Percentiles rank a stretch among this genome's conserved stretches.
Conservation (phyloP, 2,329 filamentous ascomycete species). For the Chrysoporthe puriensis region DNA sequence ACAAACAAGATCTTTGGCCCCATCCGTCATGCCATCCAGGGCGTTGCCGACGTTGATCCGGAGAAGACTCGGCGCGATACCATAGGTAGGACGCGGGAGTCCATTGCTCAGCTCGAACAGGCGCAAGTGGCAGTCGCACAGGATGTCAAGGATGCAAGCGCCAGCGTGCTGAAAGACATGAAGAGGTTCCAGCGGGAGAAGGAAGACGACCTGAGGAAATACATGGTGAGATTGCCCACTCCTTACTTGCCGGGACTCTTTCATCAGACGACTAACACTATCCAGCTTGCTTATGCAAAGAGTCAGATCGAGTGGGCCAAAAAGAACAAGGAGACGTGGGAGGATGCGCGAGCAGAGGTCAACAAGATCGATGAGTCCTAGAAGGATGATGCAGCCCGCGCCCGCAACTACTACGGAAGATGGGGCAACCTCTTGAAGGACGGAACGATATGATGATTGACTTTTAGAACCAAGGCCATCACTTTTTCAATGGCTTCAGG, state of each 20-base stretch:
- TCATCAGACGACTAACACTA: neutral
- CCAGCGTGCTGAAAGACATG: slow-evolving; percentile 84
- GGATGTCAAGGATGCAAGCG: slow-evolving; percentile 91
- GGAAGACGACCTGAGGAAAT: slow-evolving; percentile 88
- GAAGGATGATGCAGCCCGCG: slow-evolving; percentile 10
- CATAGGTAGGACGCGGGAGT: slow-evolving; percentile 94
- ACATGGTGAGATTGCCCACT: slow-evolving; percentile 74
- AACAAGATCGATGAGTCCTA: slow-evolving; percentile 77
- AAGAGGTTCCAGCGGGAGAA: slow-evolving; percentile 94
- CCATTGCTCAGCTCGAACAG: slow-evolving; percentile 83
- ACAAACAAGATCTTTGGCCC: slow-evolving; percentile 93
- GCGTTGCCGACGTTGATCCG: slow-evolving; percentile 93
- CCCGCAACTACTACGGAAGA: slow-evolving; percentile 7
- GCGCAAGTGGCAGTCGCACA: slow-evolving; percentile 85
- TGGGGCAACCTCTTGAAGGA: neutral
- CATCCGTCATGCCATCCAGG: slow-evolving; percentile 92
- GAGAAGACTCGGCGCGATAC: slow-evolving; percentile 89
- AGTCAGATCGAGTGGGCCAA: slow-evolving; percentile 94
- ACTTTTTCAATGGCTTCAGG: slow-evolving; percentile 9
- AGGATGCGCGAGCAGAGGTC: slow-evolving; percentile 85
- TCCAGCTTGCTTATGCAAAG: slow-evolving; percentile 84
- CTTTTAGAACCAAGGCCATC: slow-evolving; percentile 1
- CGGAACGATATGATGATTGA: slow-evolving; percentile 18
- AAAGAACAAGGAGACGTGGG: slow-evolving; percentile 90
- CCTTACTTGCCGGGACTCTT: slow-evolving; percentile 9